Evolutionary conservation across 2,329 filamentous ascomycete species (phyloP), one percentile per base, ranked within the genome.

Genomic region (Stagonosporopsis chrysanthemi): DNA sequence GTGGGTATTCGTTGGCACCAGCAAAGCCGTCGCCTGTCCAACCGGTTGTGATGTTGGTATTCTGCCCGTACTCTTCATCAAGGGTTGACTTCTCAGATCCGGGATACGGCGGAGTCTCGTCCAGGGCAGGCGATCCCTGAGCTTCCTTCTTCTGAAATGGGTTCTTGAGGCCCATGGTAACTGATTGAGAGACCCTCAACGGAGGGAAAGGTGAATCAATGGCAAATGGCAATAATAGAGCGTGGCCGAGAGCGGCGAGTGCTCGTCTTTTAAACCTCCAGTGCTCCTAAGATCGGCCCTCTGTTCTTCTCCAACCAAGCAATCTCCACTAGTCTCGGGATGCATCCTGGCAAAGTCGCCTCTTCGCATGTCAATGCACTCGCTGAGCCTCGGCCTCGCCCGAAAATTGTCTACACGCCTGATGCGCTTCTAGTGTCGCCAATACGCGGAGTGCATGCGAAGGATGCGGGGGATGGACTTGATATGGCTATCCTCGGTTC

Each of bases 271-370:
- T 68, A 62, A 66, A 38, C 61, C 42, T 36, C 44, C 54, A 52
- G 31, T 53, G 52, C 63, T 71, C 68, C 68, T 71, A 66, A 52
- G 63, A 70, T 71, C 67, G 66, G 68, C 62, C 63, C 43, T 56
- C 57, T 53, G 43, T 41, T 57, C 57, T 62, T 49, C 56, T 59
- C 56, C 57, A 60, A 64, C 60, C 42, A 59, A 60, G 55, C 52
- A 64, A 63, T 55, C 49, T 60, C 60, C 60, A 60, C 64, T 70
- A 70, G 68, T 56, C 55, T 62, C 69, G 60, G 62, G 52, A 44
- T 59, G 42, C 58, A 70, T 56, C 61, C 64, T 66, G 49, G 62
- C 52, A 57, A 60, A 54, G 42, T 65, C 59, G 57, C 59, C 63
- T 62, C 61, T 48, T 52, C 40, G 50, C 36, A 49, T 45, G 42